A percentile compares a stretch with the other conserved stretches of the same genome.
These are phyloP conservation scores for Asterophora parasitica DNA, from an alignment of 768 basidiomycete genomes.

Conservation along the genomic window DNA sequence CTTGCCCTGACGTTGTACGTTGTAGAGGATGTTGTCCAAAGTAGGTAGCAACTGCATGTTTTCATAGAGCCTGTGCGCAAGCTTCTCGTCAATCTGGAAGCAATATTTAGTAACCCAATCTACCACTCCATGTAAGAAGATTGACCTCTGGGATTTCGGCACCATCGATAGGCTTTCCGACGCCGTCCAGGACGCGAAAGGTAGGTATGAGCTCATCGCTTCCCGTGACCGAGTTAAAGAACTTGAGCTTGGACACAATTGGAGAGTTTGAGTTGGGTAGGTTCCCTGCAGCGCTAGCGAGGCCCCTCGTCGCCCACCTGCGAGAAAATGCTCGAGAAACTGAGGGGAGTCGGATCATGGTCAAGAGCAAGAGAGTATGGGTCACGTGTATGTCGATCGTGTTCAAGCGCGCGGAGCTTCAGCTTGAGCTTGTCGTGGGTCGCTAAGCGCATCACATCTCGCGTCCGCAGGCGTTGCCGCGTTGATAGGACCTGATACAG, in stretches of 20 bases:
- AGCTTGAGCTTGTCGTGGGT: too few relatives aligned
- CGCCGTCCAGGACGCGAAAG: slow-evolving; percentile 79
- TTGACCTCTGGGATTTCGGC: slow-evolving; percentile 71
- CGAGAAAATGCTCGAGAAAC: slow-evolving; percentile 18
- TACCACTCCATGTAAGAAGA: slow-evolving; percentile 5
- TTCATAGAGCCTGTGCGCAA: slow-evolving; percentile 72
- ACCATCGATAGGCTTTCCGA: slow-evolving; percentile 67
- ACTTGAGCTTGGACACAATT: slow-evolving; percentile 63
- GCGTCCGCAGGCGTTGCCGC: too few relatives aligned
- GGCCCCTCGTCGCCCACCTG: slow-evolving; percentile 13
- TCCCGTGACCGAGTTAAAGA: slow-evolving; percentile 74
- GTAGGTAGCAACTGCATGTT: slow-evolving; percentile 77
- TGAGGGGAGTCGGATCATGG: slow-evolving; percentile 24
- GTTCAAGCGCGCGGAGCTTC: slow-evolving; percentile 8
- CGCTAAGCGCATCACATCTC: too few relatives aligned
- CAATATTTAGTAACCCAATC: not conserved
- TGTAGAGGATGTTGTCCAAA: slow-evolving; percentile 85
- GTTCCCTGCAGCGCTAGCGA: slow-evolving; percentile 20
- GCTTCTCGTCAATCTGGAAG: slow-evolving; percentile 57
- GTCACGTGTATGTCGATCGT: slow-evolving; percentile 19
- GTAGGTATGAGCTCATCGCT: slow-evolving; percentile 71
- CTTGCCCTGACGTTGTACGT: slow-evolving; percentile 91
- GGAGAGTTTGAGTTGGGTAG: slow-evolving; percentile 50
- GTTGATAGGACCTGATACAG: too few relatives aligned
- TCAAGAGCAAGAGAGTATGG: slow-evolving; percentile 12